These are phyloP conservation scores for Pleurotus eryngii DNA, from an alignment of 768 basidiomycete genomes.

Conservation along the genomic window DNA sequence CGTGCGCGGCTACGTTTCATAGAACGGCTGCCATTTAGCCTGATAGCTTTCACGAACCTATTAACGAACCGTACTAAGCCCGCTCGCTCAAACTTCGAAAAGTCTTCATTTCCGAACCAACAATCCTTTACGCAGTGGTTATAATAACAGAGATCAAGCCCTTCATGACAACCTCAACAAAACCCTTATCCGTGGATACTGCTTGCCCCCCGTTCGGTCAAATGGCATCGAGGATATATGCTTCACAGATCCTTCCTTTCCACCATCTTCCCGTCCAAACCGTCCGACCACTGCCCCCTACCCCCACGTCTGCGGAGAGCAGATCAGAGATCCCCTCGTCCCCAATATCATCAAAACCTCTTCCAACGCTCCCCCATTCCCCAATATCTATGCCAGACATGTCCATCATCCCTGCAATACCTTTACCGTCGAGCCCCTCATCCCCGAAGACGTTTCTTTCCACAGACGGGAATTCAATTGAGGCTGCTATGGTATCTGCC, in stretches of 20 bases:
- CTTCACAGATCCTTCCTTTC: slow-evolving; percentile 4
- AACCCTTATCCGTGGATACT: neutral
- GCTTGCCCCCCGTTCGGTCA: neutral
- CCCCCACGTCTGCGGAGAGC: neutral
- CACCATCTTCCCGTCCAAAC: slow-evolving; percentile 1
- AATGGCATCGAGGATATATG: slow-evolving; percentile 1
- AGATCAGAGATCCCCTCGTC: neutral
- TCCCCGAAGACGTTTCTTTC: neutral
- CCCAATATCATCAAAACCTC: neutral
- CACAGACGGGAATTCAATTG: neutral
- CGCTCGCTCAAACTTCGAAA: neutral
- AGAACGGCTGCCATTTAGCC: slow-evolving; percentile 4
- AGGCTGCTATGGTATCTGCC: neutral
- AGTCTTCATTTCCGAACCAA: too few relatives aligned
- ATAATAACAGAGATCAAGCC: too few relatives aligned
- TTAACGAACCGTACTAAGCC: slow-evolving; percentile 5
- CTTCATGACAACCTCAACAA: neutral
- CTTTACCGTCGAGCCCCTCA: neutral
- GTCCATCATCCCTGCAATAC: slow-evolving; percentile 4
- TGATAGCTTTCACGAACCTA: slow-evolving; percentile 5
- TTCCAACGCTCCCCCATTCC: neutral
- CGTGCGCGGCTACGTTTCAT: slow-evolving; percentile 6
- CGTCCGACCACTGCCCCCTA: neutral
- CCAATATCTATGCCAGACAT: slow-evolving; percentile 2
- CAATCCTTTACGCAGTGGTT: too few relatives aligned